Conservation (phyloP, 2,329 filamentous ascomycete species). For the Diaporthe eres region DNA sequence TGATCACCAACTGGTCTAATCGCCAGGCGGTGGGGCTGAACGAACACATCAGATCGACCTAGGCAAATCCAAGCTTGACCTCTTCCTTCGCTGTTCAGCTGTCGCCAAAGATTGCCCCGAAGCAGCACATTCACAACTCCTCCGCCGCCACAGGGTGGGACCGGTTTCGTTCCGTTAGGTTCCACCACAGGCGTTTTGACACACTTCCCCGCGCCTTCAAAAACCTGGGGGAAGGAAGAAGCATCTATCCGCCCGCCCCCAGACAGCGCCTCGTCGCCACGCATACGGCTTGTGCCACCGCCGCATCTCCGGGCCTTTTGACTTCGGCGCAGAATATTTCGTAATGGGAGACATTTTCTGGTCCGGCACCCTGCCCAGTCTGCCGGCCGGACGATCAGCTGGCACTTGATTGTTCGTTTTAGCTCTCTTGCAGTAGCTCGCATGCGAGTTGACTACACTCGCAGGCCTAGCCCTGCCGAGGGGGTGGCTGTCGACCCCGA, state of each 20-base stretch:
- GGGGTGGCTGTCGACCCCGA: constrained; percentile 29
- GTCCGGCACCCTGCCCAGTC: not conserved
- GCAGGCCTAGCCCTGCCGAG: constrained; percentile 7
- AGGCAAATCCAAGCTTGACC: not conserved
- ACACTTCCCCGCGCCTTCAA: constrained; percentile 37
- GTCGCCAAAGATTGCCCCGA: constrained; percentile 12
- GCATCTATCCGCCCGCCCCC: constrained; percentile 2
- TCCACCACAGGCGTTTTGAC: constrained; percentile 32
- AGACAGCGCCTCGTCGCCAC: constrained; percentile 17
- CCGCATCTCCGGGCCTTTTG: constrained; percentile 11
- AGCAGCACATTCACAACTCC: not conserved
- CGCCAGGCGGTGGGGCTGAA: constrained; percentile 32
- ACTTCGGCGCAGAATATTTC: not conserved
- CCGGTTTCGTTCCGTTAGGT: constrained; percentile 15
- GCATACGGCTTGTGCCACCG: constrained; percentile 26
- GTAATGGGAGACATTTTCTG: not conserved
- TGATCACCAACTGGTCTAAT: constrained; percentile 1
- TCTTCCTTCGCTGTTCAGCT: not conserved
- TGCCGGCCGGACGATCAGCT: constrained; percentile 14
- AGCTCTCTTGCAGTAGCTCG: constrained; percentile 35
- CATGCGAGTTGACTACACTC: constrained; percentile 17
- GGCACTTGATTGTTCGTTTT: constrained; percentile 2
- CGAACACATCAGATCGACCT: constrained; percentile 21
- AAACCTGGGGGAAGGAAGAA: constrained; percentile 33
- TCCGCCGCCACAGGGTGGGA: constrained; percentile 15